A percentile compares a stretch with the other conserved stretches of the same genome.
Conservation (phyloP, 106 monocot genomes). For the Xerophyta viscosa region DNA sequence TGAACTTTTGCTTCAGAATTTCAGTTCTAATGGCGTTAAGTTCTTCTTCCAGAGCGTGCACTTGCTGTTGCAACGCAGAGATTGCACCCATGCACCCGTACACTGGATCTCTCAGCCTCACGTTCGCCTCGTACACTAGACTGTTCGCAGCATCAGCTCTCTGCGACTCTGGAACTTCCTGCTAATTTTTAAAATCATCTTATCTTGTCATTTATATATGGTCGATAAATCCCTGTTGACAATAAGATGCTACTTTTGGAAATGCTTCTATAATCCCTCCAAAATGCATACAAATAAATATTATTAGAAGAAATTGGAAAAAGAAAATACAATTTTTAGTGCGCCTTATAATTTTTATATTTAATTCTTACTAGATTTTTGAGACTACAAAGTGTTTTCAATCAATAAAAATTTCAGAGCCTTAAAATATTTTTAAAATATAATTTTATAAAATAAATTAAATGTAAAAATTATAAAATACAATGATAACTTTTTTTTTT, state of each 20-base stretch:
- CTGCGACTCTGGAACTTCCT: slow-evolving; percentile 72
- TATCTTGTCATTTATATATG: slow-evolving; percentile 67
- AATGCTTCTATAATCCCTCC: slow-evolving; percentile 91
- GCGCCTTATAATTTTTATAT: slow-evolving; percentile 37
- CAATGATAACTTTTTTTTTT: too few species aligned
- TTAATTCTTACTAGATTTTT: too few species aligned
- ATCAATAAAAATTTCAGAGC: too few species aligned
- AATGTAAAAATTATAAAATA: too few species aligned
- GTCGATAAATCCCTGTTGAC: too few species aligned
- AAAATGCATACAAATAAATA: slow-evolving; percentile 81
- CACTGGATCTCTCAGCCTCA: slow-evolving; percentile 67
- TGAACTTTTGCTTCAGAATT: slow-evolving; percentile 48
- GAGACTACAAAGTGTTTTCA: too few species aligned
- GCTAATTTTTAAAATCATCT: not conserved
- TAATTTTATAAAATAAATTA: too few species aligned
- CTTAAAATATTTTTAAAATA: too few species aligned
- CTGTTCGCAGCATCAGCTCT: slow-evolving; percentile 70
- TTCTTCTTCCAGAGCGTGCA: slow-evolving; percentile 62
- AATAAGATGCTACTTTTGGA: too few species aligned
- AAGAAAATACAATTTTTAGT: slow-evolving; percentile 86
- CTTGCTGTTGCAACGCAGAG: slow-evolving; percentile 66
- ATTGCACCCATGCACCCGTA: slow-evolving; percentile 85
- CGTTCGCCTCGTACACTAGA: too few species aligned
- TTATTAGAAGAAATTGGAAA: slow-evolving; percentile 84
- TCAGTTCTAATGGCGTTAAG: slow-evolving; percentile 43